Evolutionary conservation across 2,329 filamentous ascomycete species (phyloP).

Genomic region (Cordyceps pruinosa): DNA sequence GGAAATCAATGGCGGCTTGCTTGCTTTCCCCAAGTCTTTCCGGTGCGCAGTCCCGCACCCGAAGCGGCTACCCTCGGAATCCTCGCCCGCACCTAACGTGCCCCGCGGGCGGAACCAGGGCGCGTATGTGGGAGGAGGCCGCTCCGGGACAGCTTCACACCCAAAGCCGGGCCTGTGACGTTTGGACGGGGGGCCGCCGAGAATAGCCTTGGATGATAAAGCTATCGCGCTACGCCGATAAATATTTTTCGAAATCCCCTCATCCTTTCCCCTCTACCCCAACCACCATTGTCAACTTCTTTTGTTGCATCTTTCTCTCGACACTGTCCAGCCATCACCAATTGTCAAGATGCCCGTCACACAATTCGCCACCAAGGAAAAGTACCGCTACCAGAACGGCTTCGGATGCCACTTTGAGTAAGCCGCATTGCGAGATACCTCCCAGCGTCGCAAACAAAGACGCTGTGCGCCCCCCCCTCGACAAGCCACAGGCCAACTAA

Average conservation of each 20-base stretch:
- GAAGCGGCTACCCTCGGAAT: conserved; percentile 10
- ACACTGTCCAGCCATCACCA: neutral
- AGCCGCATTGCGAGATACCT: too few species aligned
- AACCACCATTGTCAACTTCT: too few species aligned
- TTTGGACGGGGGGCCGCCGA: neutral
- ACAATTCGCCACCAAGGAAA: conserved; percentile 41
- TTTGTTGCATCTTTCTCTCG: too few species aligned
- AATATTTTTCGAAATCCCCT: neutral
- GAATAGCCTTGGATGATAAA: conserved; percentile 2
- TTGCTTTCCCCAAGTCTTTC: neutral
- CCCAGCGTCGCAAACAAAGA: too few species aligned
- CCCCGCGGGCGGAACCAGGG: conserved; percentile 11
- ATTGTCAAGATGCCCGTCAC: conserved; percentile 42
- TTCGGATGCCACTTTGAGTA: conserved; percentile 74
- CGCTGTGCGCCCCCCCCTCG: too few species aligned
- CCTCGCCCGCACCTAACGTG: neutral
- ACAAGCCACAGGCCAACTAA: neutral
- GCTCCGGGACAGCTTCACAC: neutral
- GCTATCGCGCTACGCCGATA: neutral
- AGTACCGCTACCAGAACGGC: conserved; percentile 71
- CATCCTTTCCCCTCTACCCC: neutral
- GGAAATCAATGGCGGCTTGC: neutral
- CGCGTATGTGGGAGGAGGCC: neutral
- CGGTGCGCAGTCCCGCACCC: neutral
- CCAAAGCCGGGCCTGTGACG: neutral